Evolutionary conservation across 192 early-diverging fungal genomes (phyloP).

Genomic region (Coemansia erecta): DNA sequence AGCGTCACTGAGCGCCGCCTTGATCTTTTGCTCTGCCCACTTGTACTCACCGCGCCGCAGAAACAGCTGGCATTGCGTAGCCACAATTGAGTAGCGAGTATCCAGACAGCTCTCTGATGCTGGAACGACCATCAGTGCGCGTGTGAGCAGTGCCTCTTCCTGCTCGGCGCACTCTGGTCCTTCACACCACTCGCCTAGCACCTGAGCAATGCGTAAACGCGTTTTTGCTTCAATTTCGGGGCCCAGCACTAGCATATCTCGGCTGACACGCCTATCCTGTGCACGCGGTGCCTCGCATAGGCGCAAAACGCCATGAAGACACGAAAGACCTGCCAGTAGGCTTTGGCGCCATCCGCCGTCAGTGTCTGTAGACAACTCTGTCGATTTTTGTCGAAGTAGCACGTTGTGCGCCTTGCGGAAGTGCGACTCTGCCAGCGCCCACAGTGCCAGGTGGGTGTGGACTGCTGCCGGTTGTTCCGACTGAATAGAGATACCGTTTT

Average conservation of each 20-base stretch:
- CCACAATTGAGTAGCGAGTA: conserved; percentile 22
- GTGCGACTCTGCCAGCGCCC: conserved; percentile 40
- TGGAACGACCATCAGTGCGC: conserved; percentile 34
- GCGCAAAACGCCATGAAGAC: conserved; percentile 32
- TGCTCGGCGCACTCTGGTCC: not conserved
- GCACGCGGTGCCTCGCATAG: conserved; percentile 19
- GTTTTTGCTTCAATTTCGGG: conserved; percentile 42
- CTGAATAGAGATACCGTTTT: not conserved
- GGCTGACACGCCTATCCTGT: conserved; percentile 12
- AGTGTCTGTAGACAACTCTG: not conserved
- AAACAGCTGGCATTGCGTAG: conserved; percentile 33
- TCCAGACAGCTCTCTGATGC: conserved; percentile 19
- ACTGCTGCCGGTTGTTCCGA: conserved; percentile 2
- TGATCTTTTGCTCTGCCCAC: conserved; percentile 43
- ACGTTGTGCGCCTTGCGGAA: conserved; percentile 21
- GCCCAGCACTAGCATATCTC: conserved; percentile 4
- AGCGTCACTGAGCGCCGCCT: conserved; percentile 23
- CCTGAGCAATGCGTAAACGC: conserved; percentile 41
- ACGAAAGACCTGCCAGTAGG: conserved; percentile 22
- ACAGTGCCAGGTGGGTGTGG: conserved; percentile 22
- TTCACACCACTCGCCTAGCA: conserved; percentile 31
- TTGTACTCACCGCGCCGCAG: conserved; percentile 21
- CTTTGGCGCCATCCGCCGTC: conserved; percentile 13
- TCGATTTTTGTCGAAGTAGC: conserved; percentile 3
- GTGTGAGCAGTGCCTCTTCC: conserved; percentile 35